Base-by-base conservation (phyloP, 768 basidiomycete species). In the Macrolepiota fuliginosa region DNA sequence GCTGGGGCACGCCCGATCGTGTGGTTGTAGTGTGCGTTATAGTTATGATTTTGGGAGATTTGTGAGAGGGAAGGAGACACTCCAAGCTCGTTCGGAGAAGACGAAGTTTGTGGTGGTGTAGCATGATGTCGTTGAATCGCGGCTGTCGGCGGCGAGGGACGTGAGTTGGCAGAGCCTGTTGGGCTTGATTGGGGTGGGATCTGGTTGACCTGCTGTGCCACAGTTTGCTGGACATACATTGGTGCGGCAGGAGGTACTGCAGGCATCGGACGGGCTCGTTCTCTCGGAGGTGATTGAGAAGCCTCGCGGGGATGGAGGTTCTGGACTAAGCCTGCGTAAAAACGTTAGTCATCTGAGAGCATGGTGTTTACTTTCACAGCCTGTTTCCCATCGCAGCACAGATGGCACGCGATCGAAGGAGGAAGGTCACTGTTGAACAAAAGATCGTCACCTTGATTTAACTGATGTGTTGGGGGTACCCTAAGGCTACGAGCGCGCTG, bases 241-340 rank as follows among this genome's bases (percentile, higher is more conserved):
- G 85, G 83, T 15, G 64, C 58, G 69, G 81, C 75, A 53, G 85
- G 79, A 22, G 88, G 85, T 4, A 86, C 84, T 69, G 84, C 74
- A 61, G 88, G 84, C 77, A 89, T 78, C 0, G 88, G 86, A 39
- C 88, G 78, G 72, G 86, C 75, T 74, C 82, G 73, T 52, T 81
- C 78, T 45, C 75, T 74, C 66, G 76, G 72, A 25, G 83, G 81
- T 7, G 82, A 82, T 65, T 77, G 78, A 27, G 82, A 85, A 53
- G 78, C 72, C 61, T 85, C 82, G 63, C 82, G 73, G 39, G 71
- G 63, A 60, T 74, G 77, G 42, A 80, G 66, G 66, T 70, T 75
- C 64, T 77, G 79, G 66, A 80, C 75, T 36, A 76, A 64, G 36
- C 73, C 81, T 81, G 64, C 29, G 13, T 22, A 64, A 65, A 65